A percentile compares a stretch with the other conserved stretches of the same genome.
Evolutionary conservation across 2,329 filamentous ascomycete genomes (phyloP).

Genomic region (Leptosphaerulina australis): DNA sequence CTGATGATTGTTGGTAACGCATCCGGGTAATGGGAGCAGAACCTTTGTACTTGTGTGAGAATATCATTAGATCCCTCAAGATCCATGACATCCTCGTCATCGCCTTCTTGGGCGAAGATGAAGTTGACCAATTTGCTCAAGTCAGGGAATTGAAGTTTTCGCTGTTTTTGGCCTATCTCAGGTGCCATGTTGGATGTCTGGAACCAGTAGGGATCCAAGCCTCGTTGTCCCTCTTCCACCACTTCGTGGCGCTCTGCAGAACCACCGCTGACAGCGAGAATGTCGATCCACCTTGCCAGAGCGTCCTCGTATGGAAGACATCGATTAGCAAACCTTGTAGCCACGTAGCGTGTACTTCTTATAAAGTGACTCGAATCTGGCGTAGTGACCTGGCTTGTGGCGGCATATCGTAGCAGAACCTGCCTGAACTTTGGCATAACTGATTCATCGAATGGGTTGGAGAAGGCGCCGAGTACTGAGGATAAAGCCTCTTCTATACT

Average conservation of each 20-base stretch:
- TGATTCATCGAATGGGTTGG: constrained; percentile 51
- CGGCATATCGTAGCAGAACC: constrained; percentile 43
- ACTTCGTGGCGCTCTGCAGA: constrained; percentile 78
- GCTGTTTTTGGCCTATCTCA: constrained; percentile 29
- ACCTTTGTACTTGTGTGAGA: constrained; percentile 35
- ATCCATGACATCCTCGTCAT: constrained; percentile 46
- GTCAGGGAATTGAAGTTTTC: constrained; percentile 45
- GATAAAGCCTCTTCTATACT: constrained; percentile 90
- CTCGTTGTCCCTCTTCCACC: constrained; percentile 85
- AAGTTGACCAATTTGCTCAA: constrained; percentile 54
- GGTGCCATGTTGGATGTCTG: constrained; percentile 60
- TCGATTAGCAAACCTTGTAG: constrained; percentile 86
- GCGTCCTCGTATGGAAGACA: constrained; percentile 82
- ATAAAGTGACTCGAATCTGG: constrained; percentile 50
- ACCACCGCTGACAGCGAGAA: constrained; percentile 75
- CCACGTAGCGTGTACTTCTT: constrained; percentile 75
- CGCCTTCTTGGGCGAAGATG: constrained; percentile 51
- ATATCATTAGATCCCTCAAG: constrained; percentile 35
- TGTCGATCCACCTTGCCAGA: constrained; percentile 83
- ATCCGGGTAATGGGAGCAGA: constrained; percentile 47
- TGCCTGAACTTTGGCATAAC: constrained; percentile 50
- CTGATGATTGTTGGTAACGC: constrained; percentile 72
- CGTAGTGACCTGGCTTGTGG: constrained; percentile 20
- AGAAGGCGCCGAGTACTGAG: constrained; percentile 69
- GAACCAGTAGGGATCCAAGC: constrained; percentile 80